Conservation (phyloP, 1,284 basidiomycete genomes). For the Agroathelia rolfsii region DNA sequence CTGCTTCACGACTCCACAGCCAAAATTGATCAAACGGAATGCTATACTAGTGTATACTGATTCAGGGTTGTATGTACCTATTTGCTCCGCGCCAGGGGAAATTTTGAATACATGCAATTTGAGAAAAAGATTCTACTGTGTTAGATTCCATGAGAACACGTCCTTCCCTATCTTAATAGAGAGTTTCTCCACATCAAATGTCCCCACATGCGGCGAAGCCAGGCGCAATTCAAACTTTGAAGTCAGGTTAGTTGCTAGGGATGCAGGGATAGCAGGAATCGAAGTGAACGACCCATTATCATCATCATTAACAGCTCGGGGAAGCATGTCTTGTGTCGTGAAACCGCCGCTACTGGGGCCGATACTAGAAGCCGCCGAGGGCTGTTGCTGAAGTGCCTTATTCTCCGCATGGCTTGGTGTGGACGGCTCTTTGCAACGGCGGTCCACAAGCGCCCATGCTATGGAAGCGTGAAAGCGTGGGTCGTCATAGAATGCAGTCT, state of each 20-base stretch:
- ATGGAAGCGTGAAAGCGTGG: constrained; percentile 77
- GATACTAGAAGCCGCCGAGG: not conserved
- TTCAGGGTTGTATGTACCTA: too few species aligned
- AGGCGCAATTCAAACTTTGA: constrained; percentile 31
- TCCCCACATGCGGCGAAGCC: constrained; percentile 31
- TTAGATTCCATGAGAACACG: constrained; percentile 32
- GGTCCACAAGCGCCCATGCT: constrained; percentile 60
- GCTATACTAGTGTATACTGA: too few species aligned
- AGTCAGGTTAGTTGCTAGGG: constrained; percentile 39
- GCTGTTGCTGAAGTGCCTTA: not conserved
- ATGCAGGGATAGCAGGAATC: constrained; percentile 41
- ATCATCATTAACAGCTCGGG: not conserved
- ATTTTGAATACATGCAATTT: too few species aligned
- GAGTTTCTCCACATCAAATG: constrained; percentile 43
- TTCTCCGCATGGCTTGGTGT: not conserved
- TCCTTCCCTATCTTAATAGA: constrained; percentile 59
- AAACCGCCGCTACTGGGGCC: constrained; percentile 3
- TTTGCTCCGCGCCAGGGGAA: too few species aligned
- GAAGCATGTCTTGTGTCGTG: not conserved
- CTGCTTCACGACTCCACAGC: too few species aligned
- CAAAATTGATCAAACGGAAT: too few species aligned
- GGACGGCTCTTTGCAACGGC: not conserved
- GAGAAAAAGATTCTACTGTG: not conserved
- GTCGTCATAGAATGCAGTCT: constrained; percentile 61
- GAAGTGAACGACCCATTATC: constrained; percentile 26